Base-by-base conservation (phyloP, 306 rosid genomes). In the Nissolia schottii region DNA sequence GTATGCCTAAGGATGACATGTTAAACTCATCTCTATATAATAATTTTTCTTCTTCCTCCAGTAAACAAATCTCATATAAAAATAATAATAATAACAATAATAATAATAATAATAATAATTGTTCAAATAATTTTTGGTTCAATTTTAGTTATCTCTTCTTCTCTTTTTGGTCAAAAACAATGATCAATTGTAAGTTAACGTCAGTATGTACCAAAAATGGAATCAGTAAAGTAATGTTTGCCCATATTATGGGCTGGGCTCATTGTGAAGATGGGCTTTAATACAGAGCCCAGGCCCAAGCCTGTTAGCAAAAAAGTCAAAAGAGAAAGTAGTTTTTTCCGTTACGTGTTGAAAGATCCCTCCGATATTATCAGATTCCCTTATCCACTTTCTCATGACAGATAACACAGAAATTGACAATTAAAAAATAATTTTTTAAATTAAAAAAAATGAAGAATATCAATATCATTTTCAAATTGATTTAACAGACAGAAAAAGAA, bases 291-390 rank as follows among this genome's bases (percentile, higher is more conserved):
- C 1, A 63, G 40, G 73, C 68, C 81, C 60, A 53, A 32, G 4
- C 13, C 0, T 8, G 24, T 34, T 2, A 9, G 7, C 1, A 15
- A n/a, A 57, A 66, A 40, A 40, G 60, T 59, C 71, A 49, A 66
- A 37, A n/a, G 34, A 27, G 32, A 51, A 32, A 49, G 68, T 74
- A 35, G 77, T 74, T 80, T 31, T 60, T 68, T 41, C 80, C 24
- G 84, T 74, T 74, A 67, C 59, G 59, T 29, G 68, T 18, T 66
- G 64, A 10, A 38, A 68, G 55, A 68, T 74, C 3, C 22, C 62
- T 60, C 40, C 45, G 16, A 15, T 0, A 49, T 4, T 72, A 6
- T 58, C 48, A 2, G 20, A 23, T 38, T 41, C 55, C 55, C 64
- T 55, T 19, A 12, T 69, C 74, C 51, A 15, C n/a, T 45, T 27